phyloP scores from a whole-genome alignment of 2,329 filamentous ascomycete genomes.

The Ophiocordyceps unilateralis region DNA sequence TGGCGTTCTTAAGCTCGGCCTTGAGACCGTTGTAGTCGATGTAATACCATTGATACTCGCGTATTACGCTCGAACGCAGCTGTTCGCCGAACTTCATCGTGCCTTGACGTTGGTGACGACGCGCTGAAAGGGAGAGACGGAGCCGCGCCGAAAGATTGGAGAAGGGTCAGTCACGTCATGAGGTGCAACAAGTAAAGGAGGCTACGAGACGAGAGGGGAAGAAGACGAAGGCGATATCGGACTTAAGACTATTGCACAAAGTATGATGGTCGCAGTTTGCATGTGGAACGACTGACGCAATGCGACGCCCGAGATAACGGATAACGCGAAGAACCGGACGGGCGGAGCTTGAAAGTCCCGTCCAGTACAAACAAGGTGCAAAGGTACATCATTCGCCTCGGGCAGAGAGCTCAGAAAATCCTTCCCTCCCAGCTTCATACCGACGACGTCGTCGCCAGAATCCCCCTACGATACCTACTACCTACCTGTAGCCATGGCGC shows the following conservation, averaged over 20 bases:
- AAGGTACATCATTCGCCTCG: too few species aligned
- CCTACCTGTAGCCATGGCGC: slow-evolving; percentile 5
- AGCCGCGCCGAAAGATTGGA: too few species aligned
- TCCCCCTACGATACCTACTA: too few species aligned
- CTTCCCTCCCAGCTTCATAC: too few species aligned
- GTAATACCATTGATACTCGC: slow-evolving; percentile 96
- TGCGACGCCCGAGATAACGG: too few species aligned
- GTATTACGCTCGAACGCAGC: slow-evolving; percentile 86
- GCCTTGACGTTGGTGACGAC: background rate
- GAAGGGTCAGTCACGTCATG: too few species aligned
- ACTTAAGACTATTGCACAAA: background rate
- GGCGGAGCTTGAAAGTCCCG: too few species aligned
- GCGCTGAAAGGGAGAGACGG: background rate
- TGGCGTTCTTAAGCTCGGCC: slow-evolving; percentile 61
- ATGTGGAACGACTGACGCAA: too few species aligned
- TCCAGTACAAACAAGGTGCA: too few species aligned
- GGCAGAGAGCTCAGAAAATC: too few species aligned
- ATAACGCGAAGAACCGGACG: too few species aligned
- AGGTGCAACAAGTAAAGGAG: background rate
- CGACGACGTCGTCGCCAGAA: too few species aligned
- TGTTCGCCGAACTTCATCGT: slow-evolving; percentile 87
- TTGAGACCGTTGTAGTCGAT: slow-evolving; percentile 96
- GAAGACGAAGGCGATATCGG: background rate
- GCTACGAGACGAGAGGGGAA: background rate
- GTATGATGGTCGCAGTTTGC: background rate